A percentile compares a stretch with the other conserved stretches of the same genome.
Evolutionary conservation across 2,329 filamentous ascomycete species (phyloP).

Genomic region (Beauveria pseudobassiana): DNA sequence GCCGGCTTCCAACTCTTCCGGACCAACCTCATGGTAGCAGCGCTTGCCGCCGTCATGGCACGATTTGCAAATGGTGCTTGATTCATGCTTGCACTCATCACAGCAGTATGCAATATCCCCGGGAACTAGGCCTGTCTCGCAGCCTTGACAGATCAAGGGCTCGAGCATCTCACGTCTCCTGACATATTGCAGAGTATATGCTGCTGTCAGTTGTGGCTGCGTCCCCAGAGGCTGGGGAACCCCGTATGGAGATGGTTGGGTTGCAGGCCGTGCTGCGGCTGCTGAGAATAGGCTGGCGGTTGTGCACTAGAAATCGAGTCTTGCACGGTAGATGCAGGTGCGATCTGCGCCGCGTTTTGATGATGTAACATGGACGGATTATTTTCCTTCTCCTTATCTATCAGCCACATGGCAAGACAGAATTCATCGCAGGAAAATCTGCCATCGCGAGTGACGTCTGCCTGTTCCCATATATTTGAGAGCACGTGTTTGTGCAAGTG

Average conservation of each 20-base stretch:
- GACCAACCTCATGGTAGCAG: conserved; percentile 8
- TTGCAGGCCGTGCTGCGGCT: neutral
- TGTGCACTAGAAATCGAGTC: neutral
- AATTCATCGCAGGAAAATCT: conserved; percentile 18
- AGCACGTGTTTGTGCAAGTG: conserved; percentile 14
- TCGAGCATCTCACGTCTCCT: conserved; percentile 5
- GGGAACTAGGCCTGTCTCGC: conserved; percentile 6
- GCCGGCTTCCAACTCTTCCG: neutral
- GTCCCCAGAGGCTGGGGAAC: neutral
- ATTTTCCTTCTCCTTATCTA: conserved; percentile 12
- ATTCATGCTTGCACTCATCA: neutral
- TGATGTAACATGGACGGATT: neutral
- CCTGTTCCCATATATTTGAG: conserved; percentile 18
- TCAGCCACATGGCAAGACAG: conserved; percentile 18
- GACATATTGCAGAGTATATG: neutral
- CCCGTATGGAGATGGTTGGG: neutral
- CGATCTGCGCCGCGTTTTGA: neutral
- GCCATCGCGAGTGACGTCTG: conserved; percentile 17
- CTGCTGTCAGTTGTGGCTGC: neutral
- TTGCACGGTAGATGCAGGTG: neutral
- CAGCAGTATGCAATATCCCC: conserved; percentile 9
- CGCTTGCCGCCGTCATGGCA: neutral
- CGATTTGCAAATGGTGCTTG: neutral
- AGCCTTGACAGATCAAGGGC: conserved; percentile 12
- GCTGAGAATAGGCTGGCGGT: neutral